phyloP scores from a whole-genome alignment of 2,329 filamentous ascomycete genomes.

The Botrytis byssoidea region DNA sequence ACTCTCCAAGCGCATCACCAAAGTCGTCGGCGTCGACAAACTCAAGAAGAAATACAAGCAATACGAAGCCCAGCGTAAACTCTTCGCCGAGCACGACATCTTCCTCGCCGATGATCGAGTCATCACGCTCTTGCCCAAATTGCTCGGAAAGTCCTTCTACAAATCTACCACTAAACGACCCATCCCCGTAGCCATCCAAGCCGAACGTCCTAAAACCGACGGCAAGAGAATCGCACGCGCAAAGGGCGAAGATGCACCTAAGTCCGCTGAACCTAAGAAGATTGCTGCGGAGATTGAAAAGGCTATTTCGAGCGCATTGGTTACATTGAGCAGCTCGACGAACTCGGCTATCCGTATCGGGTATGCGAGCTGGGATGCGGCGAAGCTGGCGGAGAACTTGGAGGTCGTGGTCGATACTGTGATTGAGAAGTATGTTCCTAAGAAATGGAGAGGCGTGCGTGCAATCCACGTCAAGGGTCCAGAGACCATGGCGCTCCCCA shows the following conservation, averaged over 20 bases:
- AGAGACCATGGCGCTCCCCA: slow-evolving; percentile 82
- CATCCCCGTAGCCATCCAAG: slow-evolving; percentile 72
- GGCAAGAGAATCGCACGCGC: slow-evolving; percentile 57
- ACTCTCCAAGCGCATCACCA: slow-evolving; percentile 65
- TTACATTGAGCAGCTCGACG: slow-evolving; percentile 74
- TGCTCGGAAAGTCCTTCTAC: slow-evolving; percentile 92
- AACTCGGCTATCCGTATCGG: slow-evolving; percentile 81
- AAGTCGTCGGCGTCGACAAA: slow-evolving; percentile 79
- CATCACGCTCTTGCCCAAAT: slow-evolving; percentile 67
- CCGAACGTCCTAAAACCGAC: slow-evolving; percentile 60
- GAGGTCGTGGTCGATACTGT: slow-evolving; percentile 67
- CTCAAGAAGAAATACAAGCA: slow-evolving; percentile 86
- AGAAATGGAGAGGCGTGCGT: slow-evolving; percentile 84
- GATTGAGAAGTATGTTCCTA: slow-evolving; percentile 76
- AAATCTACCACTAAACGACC: slow-evolving; percentile 79
- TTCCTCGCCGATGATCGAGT: slow-evolving; percentile 93
- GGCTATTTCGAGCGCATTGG: slow-evolving; percentile 72
- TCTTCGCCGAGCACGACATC: slow-evolving; percentile 83
- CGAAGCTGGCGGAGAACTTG: slow-evolving; percentile 79
- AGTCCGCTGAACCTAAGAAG: slow-evolving; percentile 47
- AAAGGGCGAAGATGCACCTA: slow-evolving; percentile 48
- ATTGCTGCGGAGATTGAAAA: slow-evolving; percentile 80
- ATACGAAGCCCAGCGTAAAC: slow-evolving; percentile 82
- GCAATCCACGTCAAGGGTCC: slow-evolving; percentile 88
- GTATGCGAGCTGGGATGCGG: slow-evolving; percentile 67